phyloP scores from a whole-genome alignment of 192 early-diverging fungal species.

The Polychytrium aggregatum region DNA sequence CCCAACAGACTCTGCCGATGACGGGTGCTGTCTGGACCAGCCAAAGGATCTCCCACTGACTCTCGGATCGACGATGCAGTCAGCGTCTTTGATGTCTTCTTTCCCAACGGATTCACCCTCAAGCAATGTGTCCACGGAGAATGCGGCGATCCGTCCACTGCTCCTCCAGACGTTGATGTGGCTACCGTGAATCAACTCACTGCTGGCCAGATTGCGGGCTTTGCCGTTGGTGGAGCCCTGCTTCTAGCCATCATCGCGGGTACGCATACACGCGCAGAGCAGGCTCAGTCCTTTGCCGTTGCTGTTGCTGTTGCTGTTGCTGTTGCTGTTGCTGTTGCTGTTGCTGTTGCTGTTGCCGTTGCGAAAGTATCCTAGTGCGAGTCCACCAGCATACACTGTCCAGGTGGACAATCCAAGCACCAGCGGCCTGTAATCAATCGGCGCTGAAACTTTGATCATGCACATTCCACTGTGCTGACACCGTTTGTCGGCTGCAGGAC shows the following conservation, averaged over 20 bases:
- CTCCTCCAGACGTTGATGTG: slow-evolving; percentile 11
- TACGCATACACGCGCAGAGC: too few species aligned
- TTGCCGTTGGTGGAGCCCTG: background rate
- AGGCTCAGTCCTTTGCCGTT: too few species aligned
- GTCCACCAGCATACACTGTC: too few species aligned
- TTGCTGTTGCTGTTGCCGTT: slow-evolving; percentile 1
- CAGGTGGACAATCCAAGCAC: too few species aligned
- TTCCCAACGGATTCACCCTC: slow-evolving; percentile 41
- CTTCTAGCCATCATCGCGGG: background rate
- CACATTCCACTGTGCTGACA: too few species aligned
- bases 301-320: slow-evolving; percentile 2
- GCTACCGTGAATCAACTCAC: too few species aligned
- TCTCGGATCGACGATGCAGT: slow-evolving; percentile 9
- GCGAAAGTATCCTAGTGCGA: slow-evolving; percentile 1
- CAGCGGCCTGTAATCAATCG: background rate
- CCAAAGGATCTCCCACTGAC: background rate
- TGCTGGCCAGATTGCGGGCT: background rate
- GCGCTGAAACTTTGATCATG: background rate
- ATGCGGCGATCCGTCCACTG: slow-evolving; percentile 34
- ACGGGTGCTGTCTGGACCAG: background rate
- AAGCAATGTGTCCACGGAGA: slow-evolving; percentile 40
- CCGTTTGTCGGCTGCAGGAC: background rate
- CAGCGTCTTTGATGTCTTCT: slow-evolving; percentile 29
- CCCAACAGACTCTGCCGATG: background rate
- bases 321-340: slow-evolving; percentile 12